Base-by-base conservation (phyloP, 176 grass and related monocot species). In the Panicum miliaceum region DNA sequence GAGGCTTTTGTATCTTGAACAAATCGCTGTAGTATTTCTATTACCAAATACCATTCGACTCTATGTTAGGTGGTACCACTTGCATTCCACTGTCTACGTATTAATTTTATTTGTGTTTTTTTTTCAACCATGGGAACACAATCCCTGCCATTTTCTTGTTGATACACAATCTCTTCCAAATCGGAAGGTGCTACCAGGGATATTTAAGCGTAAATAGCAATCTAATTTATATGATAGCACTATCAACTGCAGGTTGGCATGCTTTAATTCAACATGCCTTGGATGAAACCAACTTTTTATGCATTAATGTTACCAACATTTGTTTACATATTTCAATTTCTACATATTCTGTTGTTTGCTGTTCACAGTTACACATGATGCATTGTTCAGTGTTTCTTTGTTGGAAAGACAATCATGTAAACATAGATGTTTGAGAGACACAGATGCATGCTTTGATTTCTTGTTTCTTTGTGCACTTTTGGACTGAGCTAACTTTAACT, bases 321-420 rank as follows among this genome's bases (percentile, higher is more conserved):
- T 12, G 23, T 62, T 43, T 37, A 16, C 59, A 79, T 9, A 18
- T 75, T 67, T 62, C 1, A 16, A 56, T 77, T 56, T 72, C 15
- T 26, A 42, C n/a, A 73, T 66, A 54, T 84, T 66, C 50, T 84
- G 48, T 40, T 45, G 23, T 76, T 85, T 81, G 23, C 18, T 81
- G 48, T 38, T 34, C 16, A 32, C 43, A 75, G 25, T 89, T 67
- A 50, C 51, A 61, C 48, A 42, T 80, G 35, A 81, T 89, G 18
- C 71, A 73, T 73, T 73, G 14, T 66, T 25, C 35, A 12, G 12
- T 66, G 32, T 61, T 89, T 52, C 61, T 76, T 68, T 67, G 10
- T 76, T 58, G 73, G 42, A 68, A 77, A 67, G 45, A 54, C 5
- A 58, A 38, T 81, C 3, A 59, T 76, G 34, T 83, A 63, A 83